Conservation (phyloP, 768 basidiomycete species). For the Phlegmacium glaucopus region DNA sequence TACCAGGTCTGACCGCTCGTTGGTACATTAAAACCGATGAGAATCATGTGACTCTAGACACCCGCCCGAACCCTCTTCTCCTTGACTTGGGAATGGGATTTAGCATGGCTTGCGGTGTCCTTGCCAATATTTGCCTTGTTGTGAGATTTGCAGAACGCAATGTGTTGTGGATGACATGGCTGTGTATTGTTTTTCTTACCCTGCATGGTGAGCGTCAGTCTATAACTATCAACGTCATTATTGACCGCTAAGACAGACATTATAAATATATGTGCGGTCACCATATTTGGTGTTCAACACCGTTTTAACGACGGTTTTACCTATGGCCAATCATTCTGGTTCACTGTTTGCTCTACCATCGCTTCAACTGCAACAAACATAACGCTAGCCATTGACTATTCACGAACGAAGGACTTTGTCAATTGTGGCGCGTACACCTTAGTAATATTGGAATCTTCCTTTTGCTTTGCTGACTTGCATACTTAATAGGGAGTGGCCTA, state of each 20-base stretch:
- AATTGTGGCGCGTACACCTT: constrained; percentile 46
- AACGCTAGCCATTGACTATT: constrained; percentile 61
- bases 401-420: constrained; percentile 57
- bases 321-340: constrained; percentile 72
- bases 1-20: constrained; percentile 73
- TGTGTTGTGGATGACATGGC: constrained; percentile 58
- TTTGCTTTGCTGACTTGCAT: not conserved
- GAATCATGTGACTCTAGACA: constrained; percentile 33
- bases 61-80: constrained; percentile 49
- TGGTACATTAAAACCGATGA: constrained; percentile 63
- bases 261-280: constrained; percentile 61
- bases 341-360: constrained; percentile 71
- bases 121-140: constrained; percentile 68
- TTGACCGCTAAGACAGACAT: constrained; percentile 42
- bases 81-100: constrained; percentile 60
- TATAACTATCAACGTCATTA: constrained; percentile 1
- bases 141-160: constrained; percentile 69
- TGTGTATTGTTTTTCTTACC: constrained; percentile 61
- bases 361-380: constrained; percentile 63
- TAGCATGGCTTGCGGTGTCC: constrained; percentile 63
- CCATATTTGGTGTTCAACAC: constrained; percentile 59
- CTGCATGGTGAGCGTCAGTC: constrained; percentile 54
- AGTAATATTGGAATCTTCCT: not conserved
- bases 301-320: constrained; percentile 65
- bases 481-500: constrained; percentile 62